Evolutionary conservation across 495 filamentous ascomycete species (phyloP).

Genomic region (Tetracladium setigerum): DNA sequence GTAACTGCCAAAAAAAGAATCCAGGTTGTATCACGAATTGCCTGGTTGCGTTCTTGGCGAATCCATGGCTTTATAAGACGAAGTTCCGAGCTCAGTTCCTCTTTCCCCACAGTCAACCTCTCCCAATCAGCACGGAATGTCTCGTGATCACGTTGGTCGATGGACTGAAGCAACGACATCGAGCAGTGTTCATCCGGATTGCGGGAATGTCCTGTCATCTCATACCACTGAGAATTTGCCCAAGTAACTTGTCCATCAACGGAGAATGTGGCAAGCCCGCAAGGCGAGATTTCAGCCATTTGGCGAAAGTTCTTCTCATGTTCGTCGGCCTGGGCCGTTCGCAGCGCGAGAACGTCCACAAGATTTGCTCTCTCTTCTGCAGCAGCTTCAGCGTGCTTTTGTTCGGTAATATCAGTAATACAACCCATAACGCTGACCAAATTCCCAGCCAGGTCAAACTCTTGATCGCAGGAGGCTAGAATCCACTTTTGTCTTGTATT

Average conservation of each 20-base stretch:
- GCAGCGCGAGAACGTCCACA: conserved; percentile 52
- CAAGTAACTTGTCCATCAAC: conserved; percentile 52
- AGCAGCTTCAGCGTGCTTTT: conserved; percentile 26
- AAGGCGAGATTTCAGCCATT: conserved; percentile 63
- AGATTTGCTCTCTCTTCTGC: conserved; percentile 56
- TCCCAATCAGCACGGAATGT: conserved; percentile 45
- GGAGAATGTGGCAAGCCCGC: conserved; percentile 42
- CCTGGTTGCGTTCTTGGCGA: conserved; percentile 36
- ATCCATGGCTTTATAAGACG: conserved; percentile 56
- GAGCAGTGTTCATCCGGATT: conserved; percentile 12
- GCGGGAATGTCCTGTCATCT: conserved; percentile 19
- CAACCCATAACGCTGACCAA: conserved; percentile 19
- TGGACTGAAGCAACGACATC: conserved; percentile 51
- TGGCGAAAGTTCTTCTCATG: conserved; percentile 61
- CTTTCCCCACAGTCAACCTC: conserved; percentile 44
- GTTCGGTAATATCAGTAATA: conserved; percentile 16
- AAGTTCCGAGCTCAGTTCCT: conserved; percentile 54
- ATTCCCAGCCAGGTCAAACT: conserved; percentile 15
- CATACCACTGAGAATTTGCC: conserved; percentile 39
- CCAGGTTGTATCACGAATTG: conserved; percentile 49
- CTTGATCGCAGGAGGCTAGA: conserved; percentile 15
- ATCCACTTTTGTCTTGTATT: conserved; percentile 16
- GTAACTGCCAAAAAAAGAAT: conserved; percentile 61
- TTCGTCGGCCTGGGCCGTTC: conserved; percentile 59
- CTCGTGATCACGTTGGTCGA: conserved; percentile 50